These are phyloP conservation scores for Mrakiaceae sp. DNA, from an alignment of 1,284 basidiomycete species.

Conservation along the genomic window DNA sequence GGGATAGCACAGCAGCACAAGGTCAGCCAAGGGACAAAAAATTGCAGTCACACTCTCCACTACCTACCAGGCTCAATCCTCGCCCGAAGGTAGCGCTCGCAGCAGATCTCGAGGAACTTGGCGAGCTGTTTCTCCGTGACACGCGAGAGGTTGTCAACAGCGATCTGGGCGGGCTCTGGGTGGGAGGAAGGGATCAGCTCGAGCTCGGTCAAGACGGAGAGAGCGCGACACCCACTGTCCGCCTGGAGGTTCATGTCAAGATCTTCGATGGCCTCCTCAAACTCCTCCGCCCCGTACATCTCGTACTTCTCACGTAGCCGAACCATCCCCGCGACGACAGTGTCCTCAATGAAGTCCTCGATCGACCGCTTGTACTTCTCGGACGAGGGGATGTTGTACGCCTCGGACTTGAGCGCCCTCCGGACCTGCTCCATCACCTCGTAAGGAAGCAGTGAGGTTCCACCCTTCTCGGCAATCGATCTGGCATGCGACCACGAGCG, in stretches of 20 bases:
- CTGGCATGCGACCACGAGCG: constrained; percentile 81
- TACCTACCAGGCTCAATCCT: constrained; percentile 81
- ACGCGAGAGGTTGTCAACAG: constrained; percentile 81
- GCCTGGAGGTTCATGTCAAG: constrained; percentile 67
- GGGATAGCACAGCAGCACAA: constrained; percentile 8
- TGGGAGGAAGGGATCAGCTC: not conserved
- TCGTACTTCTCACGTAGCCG: constrained; percentile 60
- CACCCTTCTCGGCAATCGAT: constrained; percentile 50
- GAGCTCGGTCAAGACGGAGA: not conserved
- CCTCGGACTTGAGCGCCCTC: constrained; percentile 47
- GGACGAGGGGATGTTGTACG: constrained; percentile 52
- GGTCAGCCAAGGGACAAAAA: not conserved
- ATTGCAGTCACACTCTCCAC: not conserved
- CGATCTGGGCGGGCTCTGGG: constrained; percentile 42
- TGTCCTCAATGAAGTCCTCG: constrained; percentile 57
- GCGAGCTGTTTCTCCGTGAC: constrained; percentile 72
- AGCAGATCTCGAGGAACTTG: constrained; percentile 74
- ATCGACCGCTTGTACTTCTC: constrained; percentile 66
- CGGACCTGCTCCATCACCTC: constrained; percentile 71
- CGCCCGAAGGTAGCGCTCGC: constrained; percentile 83
- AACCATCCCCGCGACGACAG: constrained; percentile 59
- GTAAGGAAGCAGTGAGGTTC: constrained; percentile 61
- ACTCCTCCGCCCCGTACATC: constrained; percentile 72
- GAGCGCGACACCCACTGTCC: constrained; percentile 41
- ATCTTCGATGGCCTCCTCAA: constrained; percentile 63